phyloP scores from a whole-genome alignment of 1,284 basidiomycete genomes.

The Takashimella koratensis region DNA sequence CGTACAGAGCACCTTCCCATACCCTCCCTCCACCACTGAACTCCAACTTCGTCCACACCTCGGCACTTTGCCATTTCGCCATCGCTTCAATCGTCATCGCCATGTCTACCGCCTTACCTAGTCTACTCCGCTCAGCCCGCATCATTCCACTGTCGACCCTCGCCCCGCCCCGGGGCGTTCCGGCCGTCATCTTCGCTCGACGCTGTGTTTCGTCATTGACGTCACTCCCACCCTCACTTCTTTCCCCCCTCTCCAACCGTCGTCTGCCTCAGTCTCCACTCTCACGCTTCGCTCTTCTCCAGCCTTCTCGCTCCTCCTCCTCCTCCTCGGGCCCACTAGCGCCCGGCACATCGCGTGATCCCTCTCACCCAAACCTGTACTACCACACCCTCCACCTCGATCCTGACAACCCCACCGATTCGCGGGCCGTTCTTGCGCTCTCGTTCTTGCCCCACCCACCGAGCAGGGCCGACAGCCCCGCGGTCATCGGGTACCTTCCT shows the following conservation, averaged over 20 bases:
- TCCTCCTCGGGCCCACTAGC: no score
- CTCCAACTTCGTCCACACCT: no score
- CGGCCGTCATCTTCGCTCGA: no score
- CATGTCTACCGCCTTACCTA: no score
- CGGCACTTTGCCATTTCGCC: no score
- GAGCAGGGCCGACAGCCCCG: slow-evolving; percentile 6
- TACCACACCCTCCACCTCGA: slow-evolving; percentile 30
- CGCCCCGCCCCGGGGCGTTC: no score
- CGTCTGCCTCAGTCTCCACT: no score
- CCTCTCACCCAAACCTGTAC: slow-evolving; percentile 38
- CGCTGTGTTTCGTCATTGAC: neutral
- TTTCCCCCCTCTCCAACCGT: neutral
- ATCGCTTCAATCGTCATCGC: no score
- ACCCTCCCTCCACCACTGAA: no score
- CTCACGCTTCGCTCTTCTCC: neutral
- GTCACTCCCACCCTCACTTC: neutral
- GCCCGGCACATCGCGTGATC: slow-evolving; percentile 18
- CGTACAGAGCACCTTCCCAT: no score
- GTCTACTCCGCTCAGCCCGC: no score
- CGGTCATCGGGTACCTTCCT: slow-evolving; percentile 40
- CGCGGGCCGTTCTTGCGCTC: slow-evolving; percentile 18
- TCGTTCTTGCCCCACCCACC: slow-evolving; percentile 36
- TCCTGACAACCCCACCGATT: neutral
- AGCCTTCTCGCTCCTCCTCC: neutral
- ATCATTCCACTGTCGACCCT: no score